A percentile compares a stretch with the other conserved stretches of the same genome.
These are phyloP conservation scores for Periconia sp. DNA, from an alignment of 2,329 filamentous ascomycete species.

Conservation along the genomic window DNA sequence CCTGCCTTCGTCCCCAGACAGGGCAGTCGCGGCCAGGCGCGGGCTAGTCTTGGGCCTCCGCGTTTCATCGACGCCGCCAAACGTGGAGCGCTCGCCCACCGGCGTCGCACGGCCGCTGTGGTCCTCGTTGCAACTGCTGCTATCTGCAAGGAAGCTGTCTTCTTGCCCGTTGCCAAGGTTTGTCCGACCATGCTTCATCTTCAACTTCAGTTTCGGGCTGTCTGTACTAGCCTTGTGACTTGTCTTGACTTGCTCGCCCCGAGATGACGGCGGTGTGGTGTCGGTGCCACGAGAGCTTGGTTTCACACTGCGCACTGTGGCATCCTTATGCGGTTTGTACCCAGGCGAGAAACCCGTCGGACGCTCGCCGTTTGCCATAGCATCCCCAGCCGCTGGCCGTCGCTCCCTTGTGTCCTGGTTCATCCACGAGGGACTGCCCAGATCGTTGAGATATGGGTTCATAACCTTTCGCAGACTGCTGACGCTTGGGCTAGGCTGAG, in stretches of 20 bases:
- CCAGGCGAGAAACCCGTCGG: slow-evolving; percentile 74
- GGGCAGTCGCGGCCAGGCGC: not conserved
- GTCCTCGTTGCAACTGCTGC: slow-evolving; percentile 58
- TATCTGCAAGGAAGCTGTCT: slow-evolving; percentile 60
- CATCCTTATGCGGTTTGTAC: slow-evolving; percentile 74
- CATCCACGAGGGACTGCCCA: slow-evolving; percentile 26
- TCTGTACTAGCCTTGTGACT: slow-evolving; percentile 26
- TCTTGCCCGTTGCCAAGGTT: slow-evolving; percentile 37
- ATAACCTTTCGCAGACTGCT: slow-evolving; percentile 86
- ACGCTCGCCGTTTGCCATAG: slow-evolving; percentile 42
- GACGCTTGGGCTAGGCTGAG: slow-evolving; percentile 58
- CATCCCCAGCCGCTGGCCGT: slow-evolving; percentile 25
- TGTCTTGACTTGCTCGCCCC: slow-evolving; percentile 32
- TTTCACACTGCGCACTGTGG: slow-evolving; percentile 71
- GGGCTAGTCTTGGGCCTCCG: slow-evolving; percentile 39
- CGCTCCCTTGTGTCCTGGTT: slow-evolving; percentile 34
- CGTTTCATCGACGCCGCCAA: slow-evolving; percentile 31
- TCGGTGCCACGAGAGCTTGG: slow-evolving; percentile 49
- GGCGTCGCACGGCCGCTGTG: slow-evolving; percentile 44
- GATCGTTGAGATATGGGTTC: slow-evolving; percentile 73
- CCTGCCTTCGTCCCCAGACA: slow-evolving; percentile 19
- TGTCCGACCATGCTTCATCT: slow-evolving; percentile 43
- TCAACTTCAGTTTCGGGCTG: slow-evolving; percentile 49
- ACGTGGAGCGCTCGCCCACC: slow-evolving; percentile 25
- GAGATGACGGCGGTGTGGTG: slow-evolving; percentile 29